phyloP scores from a whole-genome alignment of 768 basidiomycete species.

The Termitomyces sp. region DNA sequence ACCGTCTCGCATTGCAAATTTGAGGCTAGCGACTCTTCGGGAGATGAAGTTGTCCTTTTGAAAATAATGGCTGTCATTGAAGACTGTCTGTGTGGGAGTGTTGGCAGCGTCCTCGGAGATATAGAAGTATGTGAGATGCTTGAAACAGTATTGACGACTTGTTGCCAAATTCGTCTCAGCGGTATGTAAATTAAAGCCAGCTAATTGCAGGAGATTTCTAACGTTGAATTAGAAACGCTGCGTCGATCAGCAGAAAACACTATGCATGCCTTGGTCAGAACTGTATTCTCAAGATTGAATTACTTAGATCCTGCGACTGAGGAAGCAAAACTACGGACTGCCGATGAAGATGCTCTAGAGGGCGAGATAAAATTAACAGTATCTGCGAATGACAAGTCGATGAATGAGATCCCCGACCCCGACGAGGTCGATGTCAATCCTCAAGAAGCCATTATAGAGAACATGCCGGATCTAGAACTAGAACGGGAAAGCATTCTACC shows the following conservation, averaged over 20 bases:
- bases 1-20: conserved; percentile 96
- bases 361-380: conserved; percentile 12
- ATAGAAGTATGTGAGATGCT: conserved; percentile 97
- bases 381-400: conserved; percentile 16
- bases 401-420: conserved; percentile 18
- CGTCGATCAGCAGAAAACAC: conserved; percentile 84
- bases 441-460: conserved; percentile 10
- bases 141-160: conserved; percentile 94
- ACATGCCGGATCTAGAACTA: conserved; percentile 5
- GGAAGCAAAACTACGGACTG: conserved; percentile 55
- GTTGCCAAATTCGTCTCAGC: conserved; percentile 94
- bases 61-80: conserved; percentile 89
- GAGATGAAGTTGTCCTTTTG: conserved; percentile 92
- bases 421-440: conserved; percentile 17
- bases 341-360: conserved; percentile 39
- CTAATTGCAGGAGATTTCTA: conserved; percentile 6
- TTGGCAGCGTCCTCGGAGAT: conserved; percentile 76
- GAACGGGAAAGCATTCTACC: conserved; percentile 9
- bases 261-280: conserved; percentile 83
- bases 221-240: conserved; percentile 57
- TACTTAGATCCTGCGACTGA: conserved; percentile 57
- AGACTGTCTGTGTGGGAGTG: conserved; percentile 66
- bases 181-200: conserved; percentile 46
- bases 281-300: conserved; percentile 73
- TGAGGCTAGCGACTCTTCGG: conserved; percentile 94